Conservation (phyloP, 176 grass and related monocot genomes). For the Bolboschoenus planiculmis region DNA sequence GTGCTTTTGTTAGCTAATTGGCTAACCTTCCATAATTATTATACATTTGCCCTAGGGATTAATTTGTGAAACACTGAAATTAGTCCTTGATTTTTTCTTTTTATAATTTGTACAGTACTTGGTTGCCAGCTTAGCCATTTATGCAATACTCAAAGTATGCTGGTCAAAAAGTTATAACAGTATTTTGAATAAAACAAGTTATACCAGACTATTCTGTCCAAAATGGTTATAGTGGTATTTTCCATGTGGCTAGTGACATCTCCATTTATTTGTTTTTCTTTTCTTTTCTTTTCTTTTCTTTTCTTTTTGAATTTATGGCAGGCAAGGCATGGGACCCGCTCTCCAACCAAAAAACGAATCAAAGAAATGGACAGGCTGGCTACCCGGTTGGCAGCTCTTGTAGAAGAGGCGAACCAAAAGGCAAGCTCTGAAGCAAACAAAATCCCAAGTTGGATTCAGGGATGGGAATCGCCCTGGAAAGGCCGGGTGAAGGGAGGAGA, state of each 20-base stretch:
- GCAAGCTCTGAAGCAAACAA: slow-evolving; percentile 29
- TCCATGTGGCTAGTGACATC: background rate
- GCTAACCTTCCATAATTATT: background rate
- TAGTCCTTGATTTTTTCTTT: background rate
- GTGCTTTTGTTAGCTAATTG: background rate
- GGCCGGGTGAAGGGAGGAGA: slow-evolving; percentile 70
- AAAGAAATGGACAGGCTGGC: slow-evolving; percentile 73
- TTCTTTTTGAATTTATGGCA: slow-evolving; percentile 8
- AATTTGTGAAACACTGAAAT: too few relatives aligned
- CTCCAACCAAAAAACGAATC: slow-evolving; percentile 79
- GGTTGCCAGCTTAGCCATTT: background rate
- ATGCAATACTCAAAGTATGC: background rate
- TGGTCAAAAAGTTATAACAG: background rate
- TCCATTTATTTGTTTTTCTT: background rate
- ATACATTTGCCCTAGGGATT: too few relatives aligned
- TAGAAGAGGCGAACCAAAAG: slow-evolving; percentile 41
- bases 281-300: too few relatives aligned
- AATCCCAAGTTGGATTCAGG: slow-evolving; percentile 61
- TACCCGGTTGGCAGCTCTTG: slow-evolving; percentile 37
- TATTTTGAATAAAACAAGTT: background rate
- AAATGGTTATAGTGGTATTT: background rate
- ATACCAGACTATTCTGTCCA: background rate
- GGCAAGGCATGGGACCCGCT: slow-evolving; percentile 88
- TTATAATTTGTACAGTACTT: background rate
- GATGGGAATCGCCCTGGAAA: slow-evolving; percentile 88